phyloP scores from a whole-genome alignment of 1,284 basidiomycete species.

The Ganoderma sp. region DNA sequence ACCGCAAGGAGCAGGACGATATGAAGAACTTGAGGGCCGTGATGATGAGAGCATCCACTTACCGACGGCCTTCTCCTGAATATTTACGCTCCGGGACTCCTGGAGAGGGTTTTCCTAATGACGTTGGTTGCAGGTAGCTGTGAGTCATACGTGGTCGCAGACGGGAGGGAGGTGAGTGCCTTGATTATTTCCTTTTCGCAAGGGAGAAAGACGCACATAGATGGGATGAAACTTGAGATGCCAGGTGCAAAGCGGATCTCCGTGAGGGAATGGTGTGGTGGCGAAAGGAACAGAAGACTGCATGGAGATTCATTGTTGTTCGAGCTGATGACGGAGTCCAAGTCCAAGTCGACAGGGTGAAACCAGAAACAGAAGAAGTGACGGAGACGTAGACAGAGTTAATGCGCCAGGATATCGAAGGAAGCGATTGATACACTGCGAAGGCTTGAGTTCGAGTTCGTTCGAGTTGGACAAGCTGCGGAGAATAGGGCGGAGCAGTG shows the following conservation, averaged over 20 bases:
- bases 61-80: conserved; percentile 69
- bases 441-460: conserved; percentile 27
- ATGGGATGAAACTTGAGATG: too few species aligned
- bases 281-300: conserved; percentile 63
- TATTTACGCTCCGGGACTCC: conserved; percentile 66
- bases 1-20: conserved; percentile 15
- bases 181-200: conserved; percentile 16
- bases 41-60: conserved; percentile 41
- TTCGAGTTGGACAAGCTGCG: too few species aligned
- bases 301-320: conserved; percentile 51
- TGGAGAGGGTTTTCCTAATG: conserved; percentile 45
- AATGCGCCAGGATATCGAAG: conserved; percentile 37
- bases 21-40: conserved; percentile 18
- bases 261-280: conserved; percentile 49
- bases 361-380: conserved; percentile 24
- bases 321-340: conserved; percentile 31
- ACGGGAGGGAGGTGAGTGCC: conserved; percentile 41
- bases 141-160: conserved; percentile 46
- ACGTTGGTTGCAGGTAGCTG: conserved; percentile 40
- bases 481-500: too few species aligned
- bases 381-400: conserved; percentile 16
- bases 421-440: conserved; percentile 37
- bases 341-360: conserved; percentile 34
- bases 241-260: too few species aligned
- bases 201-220: too few species aligned